phyloP scores from a whole-genome alignment of 331 rosid genomes.

The Malus hybrid region DNA sequence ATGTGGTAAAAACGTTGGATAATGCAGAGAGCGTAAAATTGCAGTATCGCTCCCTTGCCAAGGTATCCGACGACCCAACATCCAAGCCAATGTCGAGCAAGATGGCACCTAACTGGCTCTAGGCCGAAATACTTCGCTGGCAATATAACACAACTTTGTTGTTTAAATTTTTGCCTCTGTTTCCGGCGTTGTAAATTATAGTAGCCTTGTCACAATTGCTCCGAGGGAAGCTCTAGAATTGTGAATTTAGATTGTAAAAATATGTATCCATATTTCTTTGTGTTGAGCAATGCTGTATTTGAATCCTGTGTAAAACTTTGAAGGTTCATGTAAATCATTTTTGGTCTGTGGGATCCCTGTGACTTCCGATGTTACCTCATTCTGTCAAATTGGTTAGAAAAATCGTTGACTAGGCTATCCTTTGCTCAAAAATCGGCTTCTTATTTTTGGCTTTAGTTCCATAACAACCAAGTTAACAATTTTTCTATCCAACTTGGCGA shows the following conservation, averaged over 20 bases:
- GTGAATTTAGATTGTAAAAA: conserved; percentile 15
- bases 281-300: not conserved
- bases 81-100: conserved; percentile 55
- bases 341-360: no score
- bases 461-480: no score
- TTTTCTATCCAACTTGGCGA: no score
- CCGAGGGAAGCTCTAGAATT: conserved; percentile 1
- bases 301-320: conserved; percentile 1
- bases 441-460: no score
- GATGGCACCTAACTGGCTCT: conserved; percentile 71
- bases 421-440: not conserved
- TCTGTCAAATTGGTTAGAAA: not conserved
- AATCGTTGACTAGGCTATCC: not conserved
- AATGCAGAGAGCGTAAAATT: conserved; percentile 97
- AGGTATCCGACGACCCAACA: conserved; percentile 54
- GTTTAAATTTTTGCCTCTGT: not conserved
- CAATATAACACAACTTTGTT: conserved; percentile 1
- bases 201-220: conserved; percentile 18
- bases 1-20: conserved; percentile 97
- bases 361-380: not conserved
- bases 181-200: conserved; percentile 20
- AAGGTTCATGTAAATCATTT: not conserved
- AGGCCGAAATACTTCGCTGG: conserved; percentile 1
- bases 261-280: not conserved
- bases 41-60: conserved; percentile 95